Evolutionary conservation across 139 green algal species (phyloP).

Genomic region (Micractinium conductrix): DNA sequence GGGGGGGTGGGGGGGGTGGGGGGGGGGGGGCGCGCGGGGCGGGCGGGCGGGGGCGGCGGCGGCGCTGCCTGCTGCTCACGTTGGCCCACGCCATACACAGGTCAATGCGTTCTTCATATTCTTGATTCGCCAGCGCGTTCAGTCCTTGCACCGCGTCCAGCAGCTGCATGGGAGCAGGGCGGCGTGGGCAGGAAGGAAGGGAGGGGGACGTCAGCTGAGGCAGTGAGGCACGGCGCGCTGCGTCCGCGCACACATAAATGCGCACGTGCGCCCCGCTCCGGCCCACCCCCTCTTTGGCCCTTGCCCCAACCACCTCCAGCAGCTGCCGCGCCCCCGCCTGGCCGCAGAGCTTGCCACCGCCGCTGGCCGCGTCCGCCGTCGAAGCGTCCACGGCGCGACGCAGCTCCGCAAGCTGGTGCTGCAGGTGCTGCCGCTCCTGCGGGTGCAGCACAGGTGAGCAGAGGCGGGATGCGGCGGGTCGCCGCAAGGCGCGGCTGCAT

Average conservation of each 20-base stretch:
- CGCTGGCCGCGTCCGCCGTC: no score
- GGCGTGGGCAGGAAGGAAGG: background rate
- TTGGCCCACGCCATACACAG: background rate
- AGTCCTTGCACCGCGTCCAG: constrained; percentile 8
- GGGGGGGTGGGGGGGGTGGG: no score
- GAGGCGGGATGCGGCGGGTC: no score
- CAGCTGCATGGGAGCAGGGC: background rate
- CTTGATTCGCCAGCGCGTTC: background rate
- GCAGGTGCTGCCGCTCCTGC: constrained; percentile 20
- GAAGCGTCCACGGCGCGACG: no score
- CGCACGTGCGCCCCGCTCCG: background rate
- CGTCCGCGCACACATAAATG: background rate
- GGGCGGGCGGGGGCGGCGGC: no score
- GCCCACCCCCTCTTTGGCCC: no score
- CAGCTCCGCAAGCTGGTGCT: constrained; percentile 4
- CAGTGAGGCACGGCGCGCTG: background rate
- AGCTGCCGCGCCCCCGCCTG: background rate
- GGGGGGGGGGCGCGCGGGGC: no score
- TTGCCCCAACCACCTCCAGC: background rate
- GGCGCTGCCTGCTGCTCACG: background rate
- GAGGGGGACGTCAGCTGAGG: no score
- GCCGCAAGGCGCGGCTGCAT: no score
- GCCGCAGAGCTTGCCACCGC: background rate
- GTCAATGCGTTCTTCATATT: background rate
- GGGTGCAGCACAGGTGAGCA: no score